Percentiles rank a stretch among this genome's conserved stretches.
Evolutionary conservation across 345 rosid genomes (phyloP).

Genomic region (Brassica carinata): DNA sequence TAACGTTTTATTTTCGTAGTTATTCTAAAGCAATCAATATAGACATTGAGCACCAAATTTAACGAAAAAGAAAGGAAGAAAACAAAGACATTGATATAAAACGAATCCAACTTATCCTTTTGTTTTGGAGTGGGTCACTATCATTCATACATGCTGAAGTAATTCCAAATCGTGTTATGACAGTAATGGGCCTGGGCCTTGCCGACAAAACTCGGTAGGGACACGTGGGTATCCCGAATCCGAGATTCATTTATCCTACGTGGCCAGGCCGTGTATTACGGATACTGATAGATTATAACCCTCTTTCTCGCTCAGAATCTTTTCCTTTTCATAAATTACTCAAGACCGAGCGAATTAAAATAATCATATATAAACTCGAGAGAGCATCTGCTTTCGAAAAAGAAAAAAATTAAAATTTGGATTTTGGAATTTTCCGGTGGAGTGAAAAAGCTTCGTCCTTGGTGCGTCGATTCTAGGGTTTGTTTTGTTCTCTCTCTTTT

Average conservation of each 20-base stretch:
- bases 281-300: conserved; percentile 20
- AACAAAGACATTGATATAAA: not conserved
- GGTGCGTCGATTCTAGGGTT: conserved; percentile 17
- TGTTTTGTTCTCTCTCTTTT: not conserved
- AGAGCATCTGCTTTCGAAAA: conserved; percentile 25
- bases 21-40: not conserved
- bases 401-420: not conserved
- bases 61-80: not conserved
- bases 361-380: not conserved
- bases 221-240: conserved; percentile 17
- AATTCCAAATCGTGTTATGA: not conserved
- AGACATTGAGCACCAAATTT: no score
- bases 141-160: conserved; percentile 14
- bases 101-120: not conserved
- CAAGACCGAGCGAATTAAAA: conserved; percentile 17
- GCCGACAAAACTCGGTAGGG: conserved; percentile 5
- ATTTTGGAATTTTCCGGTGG: conserved; percentile 31
- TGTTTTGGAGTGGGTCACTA: conserved; percentile 21
- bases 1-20: not conserved
- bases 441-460: conserved; percentile 29
- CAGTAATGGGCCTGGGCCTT: conserved; percentile 33
- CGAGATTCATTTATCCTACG: conserved; percentile 29
- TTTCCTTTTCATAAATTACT: conserved; percentile 13
- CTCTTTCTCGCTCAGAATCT: conserved; percentile 32
- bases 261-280: conserved; percentile 30